A percentile compares a stretch with the other conserved stretches of the same genome.
Conservation (phyloP, 1,139 yeast genomes). For the Magnusiomyces fungicola region DNA sequence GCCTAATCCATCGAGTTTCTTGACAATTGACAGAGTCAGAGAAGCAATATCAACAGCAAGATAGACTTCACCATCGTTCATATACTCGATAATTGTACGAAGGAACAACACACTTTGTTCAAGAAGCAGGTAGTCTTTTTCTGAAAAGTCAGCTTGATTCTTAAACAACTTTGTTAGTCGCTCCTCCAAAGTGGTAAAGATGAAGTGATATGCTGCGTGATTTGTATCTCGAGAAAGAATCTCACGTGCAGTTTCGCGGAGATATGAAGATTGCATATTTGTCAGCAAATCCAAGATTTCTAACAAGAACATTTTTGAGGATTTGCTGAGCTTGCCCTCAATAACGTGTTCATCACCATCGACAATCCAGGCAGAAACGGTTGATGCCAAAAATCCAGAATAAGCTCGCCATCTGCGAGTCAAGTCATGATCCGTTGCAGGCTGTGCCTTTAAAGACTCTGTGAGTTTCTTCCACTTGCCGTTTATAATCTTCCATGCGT, state of each 20-base stretch:
- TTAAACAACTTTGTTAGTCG: slow-evolving; percentile 9
- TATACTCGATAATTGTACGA: slow-evolving; percentile 37
- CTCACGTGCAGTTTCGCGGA: slow-evolving; percentile 44
- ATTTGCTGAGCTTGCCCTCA: slow-evolving; percentile 16
- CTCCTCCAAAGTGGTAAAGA: slow-evolving; percentile 31
- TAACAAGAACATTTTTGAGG: slow-evolving; percentile 18
- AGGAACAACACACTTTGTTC: slow-evolving; percentile 39
- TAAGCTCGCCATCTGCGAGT: slow-evolving; percentile 27
- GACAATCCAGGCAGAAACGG: slow-evolving; percentile 27
- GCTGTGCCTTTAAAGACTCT: background rate
- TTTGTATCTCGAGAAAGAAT: slow-evolving; percentile 41
- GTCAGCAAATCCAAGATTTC: slow-evolving; percentile 23
- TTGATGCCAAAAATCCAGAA: slow-evolving; percentile 44
- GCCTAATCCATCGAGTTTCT: slow-evolving; percentile 34
- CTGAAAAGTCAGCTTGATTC: slow-evolving; percentile 7
- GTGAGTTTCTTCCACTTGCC: slow-evolving; percentile 44
- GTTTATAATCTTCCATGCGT: slow-evolving; percentile 51
- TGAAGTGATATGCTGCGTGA: slow-evolving; percentile 37
- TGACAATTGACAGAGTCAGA: slow-evolving; percentile 33
- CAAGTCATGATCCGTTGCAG: slow-evolving; percentile 11
- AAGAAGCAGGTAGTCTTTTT: slow-evolving; percentile 31
- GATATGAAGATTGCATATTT: slow-evolving; percentile 20
- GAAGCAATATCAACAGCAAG: slow-evolving; percentile 38
- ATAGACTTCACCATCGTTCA: slow-evolving; percentile 35
- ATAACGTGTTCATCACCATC: slow-evolving; percentile 18